Evolutionary conservation across 441 rosid species (phyloP).

Genomic region (Arabidopsis lyrata): DNA sequence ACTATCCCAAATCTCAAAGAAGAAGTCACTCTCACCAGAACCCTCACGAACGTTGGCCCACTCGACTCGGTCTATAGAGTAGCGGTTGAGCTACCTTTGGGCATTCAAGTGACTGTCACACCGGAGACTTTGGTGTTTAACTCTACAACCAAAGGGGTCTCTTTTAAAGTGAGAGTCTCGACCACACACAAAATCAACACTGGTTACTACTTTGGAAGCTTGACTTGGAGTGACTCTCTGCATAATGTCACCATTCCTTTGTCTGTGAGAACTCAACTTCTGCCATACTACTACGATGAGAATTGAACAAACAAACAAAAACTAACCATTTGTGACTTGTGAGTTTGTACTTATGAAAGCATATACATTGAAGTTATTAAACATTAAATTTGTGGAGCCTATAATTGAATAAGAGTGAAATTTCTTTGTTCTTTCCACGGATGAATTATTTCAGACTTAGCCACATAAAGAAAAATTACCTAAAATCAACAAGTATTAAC

Average conservation of each 20-base stretch:
- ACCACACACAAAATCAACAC: conserved; percentile 40
- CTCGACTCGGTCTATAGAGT: conserved; percentile 50
- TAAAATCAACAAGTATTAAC: too few relatives aligned
- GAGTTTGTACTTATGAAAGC: background rate
- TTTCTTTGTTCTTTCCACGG: too few relatives aligned
- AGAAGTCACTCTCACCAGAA: conserved; percentile 53
- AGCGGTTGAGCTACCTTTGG: conserved; percentile 49
- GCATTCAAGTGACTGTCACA: conserved; percentile 51
- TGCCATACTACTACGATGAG: conserved; percentile 33
- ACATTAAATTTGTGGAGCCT: background rate
- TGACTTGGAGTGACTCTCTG: conserved; percentile 57
- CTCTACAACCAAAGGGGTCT: conserved; percentile 19
- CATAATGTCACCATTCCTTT: conserved; percentile 57
- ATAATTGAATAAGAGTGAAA: too few relatives aligned
- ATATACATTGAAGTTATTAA: too few relatives aligned
- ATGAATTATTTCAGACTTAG: too few relatives aligned
- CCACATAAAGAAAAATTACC: too few relatives aligned
- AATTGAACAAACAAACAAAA: conserved; percentile 13
- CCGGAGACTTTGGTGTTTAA: conserved; percentile 55
- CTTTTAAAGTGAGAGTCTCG: conserved; percentile 47
- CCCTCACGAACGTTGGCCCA: conserved; percentile 66
- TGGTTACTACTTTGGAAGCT: conserved; percentile 60
- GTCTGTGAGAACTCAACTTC: conserved; percentile 39
- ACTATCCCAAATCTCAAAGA: conserved; percentile 62
- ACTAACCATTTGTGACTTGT: background rate